Conservation (phyloP, 176 grass and related monocot genomes). For the Phyllostachys edulis region DNA sequence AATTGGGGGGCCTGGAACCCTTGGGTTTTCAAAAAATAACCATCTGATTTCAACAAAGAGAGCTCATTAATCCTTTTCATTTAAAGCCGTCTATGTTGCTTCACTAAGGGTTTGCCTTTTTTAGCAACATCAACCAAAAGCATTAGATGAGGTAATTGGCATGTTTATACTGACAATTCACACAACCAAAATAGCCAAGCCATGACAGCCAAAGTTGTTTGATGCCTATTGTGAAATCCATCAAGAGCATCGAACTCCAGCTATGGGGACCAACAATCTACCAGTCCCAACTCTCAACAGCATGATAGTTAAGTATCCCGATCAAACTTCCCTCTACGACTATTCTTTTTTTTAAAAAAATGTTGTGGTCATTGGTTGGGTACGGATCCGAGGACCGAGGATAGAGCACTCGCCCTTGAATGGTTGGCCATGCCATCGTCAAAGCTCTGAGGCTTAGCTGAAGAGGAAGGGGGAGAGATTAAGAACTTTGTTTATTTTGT, state of each 20-base stretch:
- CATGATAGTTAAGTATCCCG: not conserved
- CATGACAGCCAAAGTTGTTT: not conserved
- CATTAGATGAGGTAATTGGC: not conserved
- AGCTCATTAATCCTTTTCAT: not conserved
- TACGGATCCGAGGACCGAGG: too few relatives aligned
- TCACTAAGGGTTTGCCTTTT: conserved; percentile 5
- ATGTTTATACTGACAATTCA: not conserved
- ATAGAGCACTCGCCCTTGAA: too few relatives aligned
- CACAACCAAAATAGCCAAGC: not conserved
- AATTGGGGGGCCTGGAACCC: not conserved
- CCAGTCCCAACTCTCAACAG: not conserved
- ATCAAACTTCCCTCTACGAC: not conserved
- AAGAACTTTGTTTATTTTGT: too few relatives aligned
- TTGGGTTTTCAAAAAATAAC: conserved; percentile 2
- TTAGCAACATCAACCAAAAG: not conserved
- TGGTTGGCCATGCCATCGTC: too few relatives aligned
- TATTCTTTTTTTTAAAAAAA: too few relatives aligned
- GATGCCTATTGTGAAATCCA: not conserved
- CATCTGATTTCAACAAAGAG: not conserved
- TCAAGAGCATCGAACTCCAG: not conserved
- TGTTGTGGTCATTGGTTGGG: too few relatives aligned
- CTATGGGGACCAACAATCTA: not conserved
- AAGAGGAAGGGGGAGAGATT: too few relatives aligned
- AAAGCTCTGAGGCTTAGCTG: too few relatives aligned
- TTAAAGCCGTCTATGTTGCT: not conserved